Conservation (phyloP, 2,329 filamentous ascomycete species). For the Aspergillus jensenii region DNA sequence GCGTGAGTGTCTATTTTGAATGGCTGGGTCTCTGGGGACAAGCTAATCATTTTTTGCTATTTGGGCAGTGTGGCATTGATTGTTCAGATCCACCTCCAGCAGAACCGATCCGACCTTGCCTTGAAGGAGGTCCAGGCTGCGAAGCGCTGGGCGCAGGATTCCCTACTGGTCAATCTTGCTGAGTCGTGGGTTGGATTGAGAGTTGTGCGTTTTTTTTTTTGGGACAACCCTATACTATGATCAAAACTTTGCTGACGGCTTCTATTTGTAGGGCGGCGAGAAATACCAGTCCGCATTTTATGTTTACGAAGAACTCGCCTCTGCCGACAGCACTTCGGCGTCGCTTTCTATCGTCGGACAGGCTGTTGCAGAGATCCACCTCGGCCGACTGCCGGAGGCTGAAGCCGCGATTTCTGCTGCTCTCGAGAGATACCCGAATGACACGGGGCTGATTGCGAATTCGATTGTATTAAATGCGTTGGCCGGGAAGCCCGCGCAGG, state of each 20-base stretch:
- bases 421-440: constrained; percentile 68
- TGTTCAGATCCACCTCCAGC: constrained; percentile 86
- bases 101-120: constrained; percentile 89
- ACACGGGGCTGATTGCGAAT: constrained; percentile 78
- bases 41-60: constrained; percentile 10
- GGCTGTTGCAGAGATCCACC: constrained; percentile 86
- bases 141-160: constrained; percentile 93
- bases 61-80: constrained; percentile 70
- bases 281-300: constrained; percentile 97
- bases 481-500: constrained; percentile 67
- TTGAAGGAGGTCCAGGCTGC: constrained; percentile 84
- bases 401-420: constrained; percentile 83
- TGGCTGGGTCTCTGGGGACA: background rate
- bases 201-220: constrained; percentile 57
- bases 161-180: constrained; percentile 85
- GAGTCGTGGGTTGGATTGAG: constrained; percentile 93
- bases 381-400: constrained; percentile 84
- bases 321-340: constrained; percentile 77
- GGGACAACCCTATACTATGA: no score
- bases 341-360: constrained; percentile 77
- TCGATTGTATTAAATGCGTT: constrained; percentile 75
- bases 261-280: constrained; percentile 69
- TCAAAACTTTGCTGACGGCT: background rate
- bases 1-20: constrained; percentile 55
- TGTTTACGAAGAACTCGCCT: constrained; percentile 93